Evolutionary conservation across 495 filamentous ascomycete species (phyloP).

Genomic region (Monascus purpureus): DNA sequence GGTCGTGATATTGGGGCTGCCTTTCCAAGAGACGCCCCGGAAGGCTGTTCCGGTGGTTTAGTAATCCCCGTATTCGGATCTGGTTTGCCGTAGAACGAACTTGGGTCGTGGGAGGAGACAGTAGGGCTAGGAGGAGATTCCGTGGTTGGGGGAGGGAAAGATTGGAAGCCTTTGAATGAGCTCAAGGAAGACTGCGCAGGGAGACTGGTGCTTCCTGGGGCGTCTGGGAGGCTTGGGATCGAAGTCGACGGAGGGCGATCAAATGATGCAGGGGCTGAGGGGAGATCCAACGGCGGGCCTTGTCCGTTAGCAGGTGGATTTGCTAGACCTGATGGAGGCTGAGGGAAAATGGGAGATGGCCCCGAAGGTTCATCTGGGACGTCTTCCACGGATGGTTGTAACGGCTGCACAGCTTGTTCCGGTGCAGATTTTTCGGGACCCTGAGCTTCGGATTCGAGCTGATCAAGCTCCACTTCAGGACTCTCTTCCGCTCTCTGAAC

Average conservation of each 20-base stretch:
- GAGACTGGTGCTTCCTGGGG: constrained; percentile 12
- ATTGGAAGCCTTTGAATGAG: constrained; percentile 24
- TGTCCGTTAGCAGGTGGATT: constrained; percentile 11
- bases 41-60: too few relatives aligned
- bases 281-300: constrained; percentile 19
- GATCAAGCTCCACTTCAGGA: constrained; percentile 37
- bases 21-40: too few relatives aligned
- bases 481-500: constrained; percentile 32
- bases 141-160: constrained; percentile 30
- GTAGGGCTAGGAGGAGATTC: constrained; percentile 10
- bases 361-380: constrained; percentile 38
- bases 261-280: constrained; percentile 24
- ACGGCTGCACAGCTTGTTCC: constrained; percentile 22
- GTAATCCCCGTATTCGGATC: constrained; percentile 8
- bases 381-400: constrained; percentile 45
- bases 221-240: constrained; percentile 25
- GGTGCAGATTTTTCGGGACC: constrained; percentile 25
- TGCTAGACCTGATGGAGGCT: constrained; percentile 13
- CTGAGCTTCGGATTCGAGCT: constrained; percentile 50
- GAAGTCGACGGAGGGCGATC: constrained; percentile 8
- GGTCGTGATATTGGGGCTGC: too few relatives aligned
- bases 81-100: constrained; percentile 18
- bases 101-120: constrained; percentile 15
- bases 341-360: constrained; percentile 26
- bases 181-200: constrained; percentile 5